A percentile compares a stretch with the other conserved stretches of the same genome.
phyloP scores from a whole-genome alignment of 2,329 filamentous ascomycete species.

The Beauveria varroae region DNA sequence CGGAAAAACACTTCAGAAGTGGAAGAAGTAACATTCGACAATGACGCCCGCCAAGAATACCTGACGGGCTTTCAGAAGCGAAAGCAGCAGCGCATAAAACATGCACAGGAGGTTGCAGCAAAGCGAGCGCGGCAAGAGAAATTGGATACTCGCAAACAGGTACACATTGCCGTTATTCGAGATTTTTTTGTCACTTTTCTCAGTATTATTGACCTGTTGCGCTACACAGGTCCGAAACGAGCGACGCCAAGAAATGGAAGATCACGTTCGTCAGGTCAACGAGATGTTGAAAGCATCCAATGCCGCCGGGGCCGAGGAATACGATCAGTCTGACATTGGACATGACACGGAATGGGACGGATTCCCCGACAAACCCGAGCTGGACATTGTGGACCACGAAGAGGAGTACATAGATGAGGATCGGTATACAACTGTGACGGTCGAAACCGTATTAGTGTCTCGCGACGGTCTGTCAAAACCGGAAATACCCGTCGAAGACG shows the following conservation, averaged over 20 bases:
- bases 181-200: background rate
- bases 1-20: constrained; percentile 53
- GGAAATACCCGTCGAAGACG: constrained; percentile 29
- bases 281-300: constrained; percentile 57
- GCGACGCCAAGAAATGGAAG: constrained; percentile 71
- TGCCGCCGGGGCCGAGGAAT: constrained; percentile 35
- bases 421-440: constrained; percentile 87
- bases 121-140: constrained; percentile 73
- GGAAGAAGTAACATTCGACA: constrained; percentile 83
- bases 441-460: constrained; percentile 79
- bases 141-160: constrained; percentile 67
- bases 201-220: background rate
- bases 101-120: constrained; percentile 73
- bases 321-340: constrained; percentile 27
- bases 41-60: constrained; percentile 71
- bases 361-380: constrained; percentile 44
- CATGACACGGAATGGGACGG: constrained; percentile 57
- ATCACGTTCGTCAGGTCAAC: constrained; percentile 73
- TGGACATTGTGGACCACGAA: constrained; percentile 63
- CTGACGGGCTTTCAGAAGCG: constrained; percentile 96
- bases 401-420: constrained; percentile 97
- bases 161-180: constrained; percentile 30
- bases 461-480: constrained; percentile 61
- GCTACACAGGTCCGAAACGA: constrained; percentile 68
- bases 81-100: constrained; percentile 76